These are phyloP conservation scores for Phallus indusiatus DNA, from an alignment of 768 basidiomycete species.

Conservation along the genomic window DNA sequence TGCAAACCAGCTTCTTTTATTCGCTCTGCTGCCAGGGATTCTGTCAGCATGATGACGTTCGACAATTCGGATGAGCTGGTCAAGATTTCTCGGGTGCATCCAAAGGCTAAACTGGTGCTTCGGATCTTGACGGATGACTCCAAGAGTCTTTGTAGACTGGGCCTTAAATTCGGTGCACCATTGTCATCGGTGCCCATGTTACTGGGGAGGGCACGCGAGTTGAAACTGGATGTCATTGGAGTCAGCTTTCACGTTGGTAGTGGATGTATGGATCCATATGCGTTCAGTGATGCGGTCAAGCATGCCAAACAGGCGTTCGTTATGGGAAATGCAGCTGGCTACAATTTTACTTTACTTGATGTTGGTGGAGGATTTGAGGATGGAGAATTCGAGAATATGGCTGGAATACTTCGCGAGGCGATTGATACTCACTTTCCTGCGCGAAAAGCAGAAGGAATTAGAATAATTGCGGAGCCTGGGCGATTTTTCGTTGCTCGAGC, in stretches of 20 bases:
- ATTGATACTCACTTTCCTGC: slow-evolving; percentile 77
- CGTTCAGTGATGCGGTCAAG: slow-evolving; percentile 82
- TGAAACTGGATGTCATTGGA: slow-evolving; percentile 80
- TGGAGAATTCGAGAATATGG: slow-evolving; percentile 72
- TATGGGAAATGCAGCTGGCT: slow-evolving; percentile 76
- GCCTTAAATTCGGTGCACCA: slow-evolving; percentile 94
- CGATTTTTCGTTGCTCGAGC: slow-evolving; percentile 89
- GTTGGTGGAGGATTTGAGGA: slow-evolving; percentile 97
- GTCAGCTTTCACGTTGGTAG: slow-evolving; percentile 98
- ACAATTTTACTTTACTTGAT: slow-evolving; percentile 75
- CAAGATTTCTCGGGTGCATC: slow-evolving; percentile 80
- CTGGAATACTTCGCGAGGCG: slow-evolving; percentile 55
- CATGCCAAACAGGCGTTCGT: slow-evolving; percentile 80
- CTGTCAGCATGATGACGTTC: slow-evolving; percentile 94
- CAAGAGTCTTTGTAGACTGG: slow-evolving; percentile 86
- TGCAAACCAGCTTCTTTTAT: slow-evolving; percentile 96
- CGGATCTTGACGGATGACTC: slow-evolving; percentile 98
- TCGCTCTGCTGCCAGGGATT: slow-evolving; percentile 66
- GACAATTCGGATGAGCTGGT: slow-evolving; percentile 94
- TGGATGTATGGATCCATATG: slow-evolving; percentile 87
- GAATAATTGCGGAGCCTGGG: slow-evolving; percentile 93
- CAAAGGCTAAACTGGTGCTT: slow-evolving; percentile 76
- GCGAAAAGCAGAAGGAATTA: slow-evolving; percentile 39
- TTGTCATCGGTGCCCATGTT: slow-evolving; percentile 71
- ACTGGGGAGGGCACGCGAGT: slow-evolving; percentile 66